A percentile compares a stretch with the other conserved stretches of the same genome.
These are phyloP conservation scores for Alternaria consortialis DNA, from an alignment of 2,329 filamentous ascomycete species.

Conservation along the genomic window DNA sequence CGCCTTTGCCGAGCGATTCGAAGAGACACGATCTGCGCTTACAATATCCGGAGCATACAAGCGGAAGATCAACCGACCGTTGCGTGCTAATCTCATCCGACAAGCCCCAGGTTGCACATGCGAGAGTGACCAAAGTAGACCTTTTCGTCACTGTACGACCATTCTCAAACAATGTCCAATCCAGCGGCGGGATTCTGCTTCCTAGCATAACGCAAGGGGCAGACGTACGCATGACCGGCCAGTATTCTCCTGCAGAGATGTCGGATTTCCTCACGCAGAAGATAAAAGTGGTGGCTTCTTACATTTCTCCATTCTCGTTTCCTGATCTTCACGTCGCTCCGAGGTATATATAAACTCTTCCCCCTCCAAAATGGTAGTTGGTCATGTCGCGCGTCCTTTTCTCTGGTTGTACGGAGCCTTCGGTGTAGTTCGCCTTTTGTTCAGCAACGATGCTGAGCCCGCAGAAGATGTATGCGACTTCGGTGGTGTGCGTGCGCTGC, in stretches of 20 bases:
- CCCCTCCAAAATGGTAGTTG: not conserved
- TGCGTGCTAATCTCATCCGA: not conserved
- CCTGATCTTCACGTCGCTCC: not conserved
- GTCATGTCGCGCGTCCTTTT: not conserved
- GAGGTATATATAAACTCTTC: not conserved
- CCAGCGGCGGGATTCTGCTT: not conserved
- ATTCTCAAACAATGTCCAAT: constrained; percentile 9
- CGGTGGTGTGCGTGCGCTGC: not conserved
- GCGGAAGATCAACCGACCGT: constrained; percentile 7
- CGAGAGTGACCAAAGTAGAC: constrained; percentile 2
- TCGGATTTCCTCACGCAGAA: not conserved
- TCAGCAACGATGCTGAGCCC: not conserved
- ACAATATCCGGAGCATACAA: not conserved
- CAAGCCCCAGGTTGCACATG: constrained; percentile 5
- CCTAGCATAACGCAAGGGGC: not conserved
- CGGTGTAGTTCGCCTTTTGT: not conserved
- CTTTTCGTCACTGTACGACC: constrained; percentile 13
- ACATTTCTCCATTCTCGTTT: not conserved
- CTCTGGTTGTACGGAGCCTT: not conserved
- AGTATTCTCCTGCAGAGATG: not conserved
- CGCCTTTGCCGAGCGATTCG: not conserved
- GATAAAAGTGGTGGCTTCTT: not conserved
- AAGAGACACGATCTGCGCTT: not conserved
- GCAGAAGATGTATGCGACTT: not conserved
- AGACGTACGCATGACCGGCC: not conserved